These are phyloP conservation scores for Psilocybe azurescens DNA, from an alignment of 768 basidiomycete species.

Conservation along the genomic window DNA sequence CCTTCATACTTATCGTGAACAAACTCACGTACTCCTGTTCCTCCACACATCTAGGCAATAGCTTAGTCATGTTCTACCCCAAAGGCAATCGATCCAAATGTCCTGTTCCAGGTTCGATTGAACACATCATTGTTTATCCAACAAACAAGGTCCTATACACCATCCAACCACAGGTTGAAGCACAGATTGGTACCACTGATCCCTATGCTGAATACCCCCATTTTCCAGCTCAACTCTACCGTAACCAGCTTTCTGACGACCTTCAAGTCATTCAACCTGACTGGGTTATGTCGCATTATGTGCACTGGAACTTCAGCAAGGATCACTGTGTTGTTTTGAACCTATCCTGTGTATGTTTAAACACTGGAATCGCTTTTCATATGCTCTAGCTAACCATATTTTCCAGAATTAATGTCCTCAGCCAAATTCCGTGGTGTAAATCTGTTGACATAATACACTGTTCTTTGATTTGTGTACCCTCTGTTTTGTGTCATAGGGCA, in stretches of 20 bases:
- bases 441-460: no score
- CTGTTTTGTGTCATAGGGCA: no score
- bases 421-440: no score
- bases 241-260: slow-evolving; percentile 11
- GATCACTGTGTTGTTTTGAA: slow-evolving; percentile 15
- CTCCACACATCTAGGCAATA: slow-evolving; percentile 28
- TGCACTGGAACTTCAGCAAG: slow-evolving; percentile 16
- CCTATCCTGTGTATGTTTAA: slow-evolving; percentile 9
- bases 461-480: no score
- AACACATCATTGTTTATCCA: slow-evolving; percentile 18
- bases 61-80: slow-evolving; percentile 27
- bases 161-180: slow-evolving; percentile 19
- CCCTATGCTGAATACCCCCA: slow-evolving; percentile 24
- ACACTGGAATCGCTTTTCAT: no score
- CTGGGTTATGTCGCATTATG: slow-evolving; percentile 29
- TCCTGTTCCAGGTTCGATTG: slow-evolving; percentile 25
- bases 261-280: slow-evolving; percentile 21
- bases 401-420: no score
- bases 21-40: slow-evolving; percentile 19
- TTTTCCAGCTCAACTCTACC: slow-evolving; percentile 26
- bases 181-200: slow-evolving; percentile 10
- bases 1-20: slow-evolving; percentile 10
- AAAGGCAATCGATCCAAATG: neutral
- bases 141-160: slow-evolving; percentile 7
- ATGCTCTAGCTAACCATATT: no score